Base-by-base conservation (phyloP, 1,284 basidiomycete species). In the Phellinidium pouzarii region DNA sequence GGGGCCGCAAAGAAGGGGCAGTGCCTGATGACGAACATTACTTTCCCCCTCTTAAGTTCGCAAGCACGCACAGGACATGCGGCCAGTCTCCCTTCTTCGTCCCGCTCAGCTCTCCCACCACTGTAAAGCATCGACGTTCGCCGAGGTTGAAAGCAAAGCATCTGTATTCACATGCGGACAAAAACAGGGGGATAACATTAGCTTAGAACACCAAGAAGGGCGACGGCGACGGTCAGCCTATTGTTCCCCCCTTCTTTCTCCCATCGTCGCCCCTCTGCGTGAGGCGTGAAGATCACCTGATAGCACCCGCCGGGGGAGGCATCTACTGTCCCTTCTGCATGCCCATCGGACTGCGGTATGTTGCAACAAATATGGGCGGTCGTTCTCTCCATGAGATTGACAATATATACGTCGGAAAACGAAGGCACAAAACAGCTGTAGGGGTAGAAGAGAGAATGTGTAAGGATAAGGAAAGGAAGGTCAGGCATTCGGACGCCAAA, bases 101-200 rank as follows among this genome's bases (percentile, higher is more conserved):
- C 47, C 27, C 38, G 47, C 42, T 54, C 37, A 44, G 47, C 48
- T 54, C 47, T 44, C 47, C 53, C 53, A 45, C 53, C 19, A 9
- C 4, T 34, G n/a, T 31, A 25, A 8, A 44, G 42, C 36, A 52
- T 22, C 9, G 19, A 11, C 37, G 41, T 25, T 46, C 40, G 29
- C 46, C 41, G 40, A 37, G 40, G 19, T 20, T 12, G 11, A 44
- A 36, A 40, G 47, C 12, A 31, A 38, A 49, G 42, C 47, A 42
- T 27, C 46, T 48, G 52, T 23, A 44, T 50, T 54, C 53, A 44
- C 53, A 54, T 54, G 47, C 53, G 53, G 53, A 54, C 44, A 50
- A 54, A 50, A 43, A 25, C 49, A 47, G 53, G 53, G 27, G 8
- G 46, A 37, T 45, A 50, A 42, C 47, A 44, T 49, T 50, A 54